phyloP scores from a whole-genome alignment of 495 filamentous ascomycete species.

The Aspergillus homomorphus region DNA sequence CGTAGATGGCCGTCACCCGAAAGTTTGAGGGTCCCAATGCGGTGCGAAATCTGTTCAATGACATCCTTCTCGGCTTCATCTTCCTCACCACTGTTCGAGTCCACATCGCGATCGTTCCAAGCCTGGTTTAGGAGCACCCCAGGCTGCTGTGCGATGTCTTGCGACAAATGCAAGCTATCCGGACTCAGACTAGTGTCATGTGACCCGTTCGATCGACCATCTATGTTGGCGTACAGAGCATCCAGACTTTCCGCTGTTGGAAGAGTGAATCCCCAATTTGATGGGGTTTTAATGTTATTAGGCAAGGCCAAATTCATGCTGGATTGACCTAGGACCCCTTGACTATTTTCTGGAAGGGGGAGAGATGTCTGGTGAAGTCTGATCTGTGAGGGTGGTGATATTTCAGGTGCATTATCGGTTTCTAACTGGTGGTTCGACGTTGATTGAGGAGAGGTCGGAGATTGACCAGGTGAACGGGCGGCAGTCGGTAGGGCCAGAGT shows the following conservation, averaged over 20 bases:
- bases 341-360: constrained; percentile 16
- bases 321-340: constrained; percentile 24
- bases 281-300: constrained; percentile 25
- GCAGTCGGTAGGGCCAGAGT: background rate
- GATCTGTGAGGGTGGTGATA: constrained; percentile 18
- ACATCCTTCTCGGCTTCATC: constrained; percentile 45
- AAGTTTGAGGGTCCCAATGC: constrained; percentile 48
- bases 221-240: constrained; percentile 39
- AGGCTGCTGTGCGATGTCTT: constrained; percentile 38
- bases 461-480: constrained; percentile 18
- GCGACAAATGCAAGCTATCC: constrained; percentile 31
- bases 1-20: constrained; percentile 49
- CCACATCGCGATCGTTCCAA: constrained; percentile 24
- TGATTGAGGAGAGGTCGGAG: constrained; percentile 13
- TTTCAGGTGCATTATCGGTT: constrained; percentile 8
- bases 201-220: constrained; percentile 18
- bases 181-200: constrained; percentile 29
- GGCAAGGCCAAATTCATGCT: constrained; percentile 21
- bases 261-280: constrained; percentile 41
- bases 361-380: constrained; percentile 15
- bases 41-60: constrained; percentile 44
- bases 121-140: constrained; percentile 25
- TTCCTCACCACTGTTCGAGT: constrained; percentile 44
- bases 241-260: constrained; percentile 45
- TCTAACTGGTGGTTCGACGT: constrained; percentile 15